Evolutionary conservation across 2,329 filamentous ascomycete species (phyloP), one percentile per base, ranked within the genome.

Genomic region (Colletotrichum horii): DNA sequence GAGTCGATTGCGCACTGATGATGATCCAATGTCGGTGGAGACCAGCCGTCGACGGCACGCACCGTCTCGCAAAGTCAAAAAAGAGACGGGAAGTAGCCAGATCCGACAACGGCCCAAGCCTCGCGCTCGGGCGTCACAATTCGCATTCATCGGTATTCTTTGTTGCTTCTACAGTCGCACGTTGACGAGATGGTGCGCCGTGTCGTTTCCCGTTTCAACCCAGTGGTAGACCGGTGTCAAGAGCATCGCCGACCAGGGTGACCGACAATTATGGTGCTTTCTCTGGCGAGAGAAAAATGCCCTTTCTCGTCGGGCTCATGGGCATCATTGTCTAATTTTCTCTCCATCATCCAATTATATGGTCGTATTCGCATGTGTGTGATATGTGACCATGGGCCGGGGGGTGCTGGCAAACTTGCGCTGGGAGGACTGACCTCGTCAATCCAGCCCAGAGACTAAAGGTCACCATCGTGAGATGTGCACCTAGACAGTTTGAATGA

Each of bases 1-100:
- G 69, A 55, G 24, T 56, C 69, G 61, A 60, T 56, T 74, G 66
- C 48, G 66, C 71, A 62, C 68, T 72, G 69, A 71, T 72, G 36
- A 36, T 66, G 72, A 66, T 66, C 61, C 55, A 71, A 72, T 67
- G 61, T 62, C 11, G 62, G 68, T 75, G 72, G 72, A 75, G 61
- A 66, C 55, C 68, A 62, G 22, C 72, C 72, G 68, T 67, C 32
- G 68, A 71, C 72, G 72, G 72, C 72, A 75, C 72, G 72, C 72
- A 75, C 72, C 72, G 72, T 75, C 72, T 75, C 72, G 61, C 38
- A 34, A 75, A 75, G 64, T 66, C 68, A 67, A 74, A 75, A 74
- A 66, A 58, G 36, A 32, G 62, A 75, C 62, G 72, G 68, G 72
- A 71, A 52, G 68, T 43, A 66, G 67, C 61, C 55, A 71, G 72